Evolutionary conservation across 768 basidiomycete genomes (phyloP), one percentile per base, ranked within the genome.

Genomic region (Boletus patriciae): DNA sequence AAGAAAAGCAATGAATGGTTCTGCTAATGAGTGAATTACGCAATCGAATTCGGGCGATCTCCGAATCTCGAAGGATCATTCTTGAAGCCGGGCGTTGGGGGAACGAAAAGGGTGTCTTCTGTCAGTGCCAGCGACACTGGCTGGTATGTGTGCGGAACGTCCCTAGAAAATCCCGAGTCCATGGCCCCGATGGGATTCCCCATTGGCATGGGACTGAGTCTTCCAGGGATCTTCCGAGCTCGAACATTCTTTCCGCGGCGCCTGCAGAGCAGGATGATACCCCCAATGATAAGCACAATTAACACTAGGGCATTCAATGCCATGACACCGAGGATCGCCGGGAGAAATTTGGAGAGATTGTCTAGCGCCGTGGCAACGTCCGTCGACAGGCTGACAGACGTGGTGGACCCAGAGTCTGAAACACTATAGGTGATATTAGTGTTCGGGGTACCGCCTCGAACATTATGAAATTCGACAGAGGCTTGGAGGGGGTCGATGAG

Each of bases 251-350:
- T 74, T 52, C 77, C 70, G 55, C 72, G 68, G 68, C 80, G 78
- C 65, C 78, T 82, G 73, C 78, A 85, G 62, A 84, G 74, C 40
- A 79, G 75, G 47, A 83, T 64, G 49, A 83, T 70, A 61, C 82
- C 88, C 8, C 79, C 77, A 36, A 83, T 68, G 58, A 77, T 69
- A 54, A 90, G 78, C 29, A 79, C 71, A 52, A 90, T 69, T 55
- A 92, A 70, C 52, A 90, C 78, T 27, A 90, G 72, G 7, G 89
- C 86, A 64, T 94, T 94, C 62, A 93, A 77, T 36, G 84, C 91
- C 65, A 92, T 82, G 55, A 92, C 72, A 27, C 78, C 91, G 49
- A 93, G 77, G 75, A 92, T 82, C 25, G 82, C 86, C 23, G 91
- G 91, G 47, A 92, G 74, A 71, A 80, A 85, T 27, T 76, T 79